phyloP scores from a whole-genome alignment of 495 filamentous ascomycete species.

The Emericellopsis terricola region DNA sequence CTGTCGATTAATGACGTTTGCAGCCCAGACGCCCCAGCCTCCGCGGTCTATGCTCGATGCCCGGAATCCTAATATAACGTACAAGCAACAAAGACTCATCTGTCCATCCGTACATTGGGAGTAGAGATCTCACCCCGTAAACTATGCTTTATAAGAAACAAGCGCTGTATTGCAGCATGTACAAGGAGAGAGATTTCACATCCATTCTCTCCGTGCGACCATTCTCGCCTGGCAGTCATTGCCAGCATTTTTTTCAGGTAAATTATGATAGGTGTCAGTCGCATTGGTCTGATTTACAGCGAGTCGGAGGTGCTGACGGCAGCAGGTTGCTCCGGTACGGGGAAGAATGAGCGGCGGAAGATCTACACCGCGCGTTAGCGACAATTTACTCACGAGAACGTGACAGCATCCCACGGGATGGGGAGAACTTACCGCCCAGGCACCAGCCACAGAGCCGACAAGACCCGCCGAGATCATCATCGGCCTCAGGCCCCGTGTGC shows the following conservation, averaged over 20 bases:
- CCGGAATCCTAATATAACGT: conserved; percentile 3
- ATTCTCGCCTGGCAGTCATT: no score
- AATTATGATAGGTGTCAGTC: no score
- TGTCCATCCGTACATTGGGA: neutral
- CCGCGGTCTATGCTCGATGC: conserved; percentile 3
- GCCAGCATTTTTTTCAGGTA: no score
- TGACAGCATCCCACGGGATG: neutral
- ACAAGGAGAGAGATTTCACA: neutral
- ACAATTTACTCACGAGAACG: neutral
- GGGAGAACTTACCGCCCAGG: conserved; percentile 59
- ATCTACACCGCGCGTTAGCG: no score
- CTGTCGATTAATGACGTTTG: no score
- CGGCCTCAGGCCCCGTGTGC: conserved; percentile 69
- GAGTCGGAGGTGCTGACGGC: neutral
- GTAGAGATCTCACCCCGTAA: conserved; percentile 1
- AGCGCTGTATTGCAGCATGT: neutral
- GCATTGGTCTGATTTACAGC: conserved; percentile 1
- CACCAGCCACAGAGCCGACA: conserved; percentile 66
- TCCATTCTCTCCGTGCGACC: no score
- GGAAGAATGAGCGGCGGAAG: conserved; percentile 12
- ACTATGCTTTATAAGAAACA: no score
- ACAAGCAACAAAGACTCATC: conserved; percentile 2
- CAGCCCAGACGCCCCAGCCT: conserved; percentile 3
- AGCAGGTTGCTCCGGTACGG: conserved; percentile 4
- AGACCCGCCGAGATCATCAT: conserved; percentile 88